Base-by-base conservation (phyloP, 1,284 basidiomycete genomes). In the Rhodotorula sp. region DNA sequence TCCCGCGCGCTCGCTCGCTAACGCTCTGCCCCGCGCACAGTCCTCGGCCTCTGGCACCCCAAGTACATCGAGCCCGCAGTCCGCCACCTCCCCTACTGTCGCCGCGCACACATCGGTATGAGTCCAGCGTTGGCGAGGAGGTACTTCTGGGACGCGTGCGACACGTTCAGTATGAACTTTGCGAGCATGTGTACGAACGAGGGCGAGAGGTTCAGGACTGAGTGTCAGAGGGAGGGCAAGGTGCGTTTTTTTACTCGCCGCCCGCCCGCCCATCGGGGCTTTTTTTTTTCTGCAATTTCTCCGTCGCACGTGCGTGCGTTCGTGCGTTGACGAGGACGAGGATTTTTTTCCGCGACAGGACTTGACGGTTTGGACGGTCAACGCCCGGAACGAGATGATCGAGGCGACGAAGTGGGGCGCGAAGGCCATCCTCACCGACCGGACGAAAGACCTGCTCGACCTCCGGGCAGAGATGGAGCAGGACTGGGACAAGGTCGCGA, bases 401-500 rank as follows among this genome's bases (percentile, higher is more conserved):
- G 91, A 97, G 86, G 92, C 92, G 69, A 89, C 90, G 26, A 84
- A 92, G 74, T 97, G 94, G 95, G 91, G 87, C 69, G 90, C 92
- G 28, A 87, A 89, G 77, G 92, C 88, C 16, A 90, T 99, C 74
- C 85, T 99, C 72, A 95, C 93, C 8, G 95, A 99, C 76, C 82
- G 82, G 68, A 92, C 92, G 9, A 85, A 86, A 76, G 86, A 84
- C 6, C 93, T 91, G 87, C 82, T 94, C 46, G 85, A 87, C 59
- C 78, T 95, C 72, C 86, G 92, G 56, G 81, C 83, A 30, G 85
- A 86, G 52, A 82, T 94, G 62, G 80, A 83, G 76, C 50, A 54
- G 28, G 69, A 75, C 51, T 73, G 71, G 73, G 59, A 62, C 15
- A 58, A 65, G 37, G 73, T 75, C 30, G 40, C 55, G 20, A 37